Evolutionary conservation across 208 protist genomes (phyloP), one percentile per base, ranked within the genome.

Genomic region (Trypanosoma mega): DNA sequence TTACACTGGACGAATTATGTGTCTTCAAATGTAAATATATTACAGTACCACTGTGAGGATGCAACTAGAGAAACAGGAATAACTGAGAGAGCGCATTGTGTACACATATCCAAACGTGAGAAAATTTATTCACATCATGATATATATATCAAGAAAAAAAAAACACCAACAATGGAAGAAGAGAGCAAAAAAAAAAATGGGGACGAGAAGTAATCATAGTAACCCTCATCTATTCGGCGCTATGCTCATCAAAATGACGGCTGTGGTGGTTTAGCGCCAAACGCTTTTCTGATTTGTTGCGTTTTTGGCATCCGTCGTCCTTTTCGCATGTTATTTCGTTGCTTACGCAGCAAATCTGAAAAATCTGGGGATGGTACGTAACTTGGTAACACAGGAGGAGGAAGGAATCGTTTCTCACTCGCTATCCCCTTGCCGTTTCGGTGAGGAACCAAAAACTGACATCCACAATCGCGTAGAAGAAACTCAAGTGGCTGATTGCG

Each of bases 381-480:
- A 36, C 78, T 82, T 18, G 85, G 85, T 46, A 92, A 68, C 9
- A 81, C 59, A 1, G 78, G 50, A 18, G 85, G 85, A 24, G 82
- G 50, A 2, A 79, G 73, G 66, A 92, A 92, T 41, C 74, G 60
- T 53, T 82, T 68, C 53, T 92, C 80, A 23, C 81, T 57, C 24
- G 72, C 55, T 2, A 69, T 69, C 3, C 75, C 75, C 46, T 80
- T 47, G 16, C 36, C 64, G 2, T 45, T 49, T 41, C 72, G 41
- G 11, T 77, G 76, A 8, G 80, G 85, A 14, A 64, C 60, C 21
- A 78, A 46, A 52, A 92, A 92, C 46, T 66, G 54, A 51, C 85
- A 92, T 5, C 85, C 85, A 9, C 88, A 45, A 43, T 84, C 70
- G 1, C 76, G 75, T 62, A 92, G 50, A 18, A 89, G 36, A 18